These are phyloP conservation scores for Phytophthora pluvialis DNA, from an alignment of 352 stramenopile genomes.

Conservation along the genomic window DNA sequence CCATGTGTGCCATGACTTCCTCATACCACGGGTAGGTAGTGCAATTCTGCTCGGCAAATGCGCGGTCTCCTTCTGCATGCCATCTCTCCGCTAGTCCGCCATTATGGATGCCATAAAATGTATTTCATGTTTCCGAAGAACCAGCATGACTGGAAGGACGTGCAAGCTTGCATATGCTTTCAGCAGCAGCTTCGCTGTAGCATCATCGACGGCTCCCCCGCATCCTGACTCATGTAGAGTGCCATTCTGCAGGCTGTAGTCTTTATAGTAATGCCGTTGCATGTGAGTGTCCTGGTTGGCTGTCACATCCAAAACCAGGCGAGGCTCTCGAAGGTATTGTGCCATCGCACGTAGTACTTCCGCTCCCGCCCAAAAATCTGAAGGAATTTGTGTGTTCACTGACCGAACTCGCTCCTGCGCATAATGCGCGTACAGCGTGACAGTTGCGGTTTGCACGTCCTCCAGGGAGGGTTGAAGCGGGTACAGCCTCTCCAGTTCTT, in stretches of 20 bases:
- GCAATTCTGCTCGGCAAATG: no score
- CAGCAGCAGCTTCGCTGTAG: no score
- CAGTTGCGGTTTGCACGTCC: neutral
- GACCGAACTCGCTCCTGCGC: neutral
- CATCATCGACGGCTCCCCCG: neutral
- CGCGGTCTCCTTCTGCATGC: no score
- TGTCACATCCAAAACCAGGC: neutral
- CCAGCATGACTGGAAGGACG: no score
- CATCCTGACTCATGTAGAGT: neutral
- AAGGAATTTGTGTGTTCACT: neutral
- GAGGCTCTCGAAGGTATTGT: constrained; percentile 1
- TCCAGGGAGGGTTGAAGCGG: no score
- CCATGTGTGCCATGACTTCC: no score
- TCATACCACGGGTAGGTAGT: no score
- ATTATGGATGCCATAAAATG: no score
- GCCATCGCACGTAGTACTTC: constrained; percentile 2
- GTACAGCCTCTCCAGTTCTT: no score
- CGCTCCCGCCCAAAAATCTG: neutral
- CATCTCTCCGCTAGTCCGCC: no score
- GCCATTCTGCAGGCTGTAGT: neutral
- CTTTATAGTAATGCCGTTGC: constrained; percentile 4
- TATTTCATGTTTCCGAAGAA: no score
- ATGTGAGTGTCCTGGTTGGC: neutral
- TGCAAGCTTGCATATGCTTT: no score
- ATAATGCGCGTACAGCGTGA: neutral